A percentile compares a stretch with the other conserved stretches of the same genome.
Conservation (phyloP, 805 yeast species). For the Wickerhamomyces mucosus region DNA sequence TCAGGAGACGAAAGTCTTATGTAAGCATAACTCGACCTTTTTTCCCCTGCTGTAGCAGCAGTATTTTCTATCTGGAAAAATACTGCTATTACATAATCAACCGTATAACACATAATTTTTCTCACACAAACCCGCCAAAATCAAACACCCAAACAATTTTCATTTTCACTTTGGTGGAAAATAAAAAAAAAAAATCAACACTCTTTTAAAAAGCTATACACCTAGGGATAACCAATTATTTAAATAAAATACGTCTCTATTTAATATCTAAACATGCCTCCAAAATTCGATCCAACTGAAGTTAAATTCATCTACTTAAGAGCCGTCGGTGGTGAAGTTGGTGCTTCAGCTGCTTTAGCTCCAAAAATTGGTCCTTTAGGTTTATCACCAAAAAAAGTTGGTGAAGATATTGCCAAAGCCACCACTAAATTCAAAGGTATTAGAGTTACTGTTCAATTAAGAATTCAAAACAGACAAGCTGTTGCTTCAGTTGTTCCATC, state of each 20-base stretch:
- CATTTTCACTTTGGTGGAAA: too few relatives aligned
- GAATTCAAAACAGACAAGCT: slow-evolving; percentile 99
- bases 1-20: too few relatives aligned
- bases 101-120: too few relatives aligned
- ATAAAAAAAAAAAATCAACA: too few relatives aligned
- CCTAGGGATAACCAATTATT: too few relatives aligned
- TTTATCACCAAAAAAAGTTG: slow-evolving; percentile 99
- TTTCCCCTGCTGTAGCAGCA: too few relatives aligned
- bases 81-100: too few relatives aligned
- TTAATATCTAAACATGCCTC: slow-evolving; percentile 64
- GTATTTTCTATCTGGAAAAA: too few relatives aligned
- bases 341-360: slow-evolving; percentile 98
- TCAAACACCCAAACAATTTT: too few relatives aligned
- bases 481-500: slow-evolving; percentile 98
- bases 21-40: too few relatives aligned
- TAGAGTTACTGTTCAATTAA: slow-evolving; percentile 96
- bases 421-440: slow-evolving; percentile 99
- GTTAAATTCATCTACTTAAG: slow-evolving; percentile 97
- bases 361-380: slow-evolving; percentile 99
- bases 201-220: neutral
- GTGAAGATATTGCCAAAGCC: slow-evolving; percentile 99
- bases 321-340: slow-evolving; percentile 99
- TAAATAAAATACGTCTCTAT: too few relatives aligned
- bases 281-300: slow-evolving; percentile 98
- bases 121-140: too few relatives aligned